Conservation (phyloP, 1,139 yeast genomes). For the Taphrina betulina region DNA sequence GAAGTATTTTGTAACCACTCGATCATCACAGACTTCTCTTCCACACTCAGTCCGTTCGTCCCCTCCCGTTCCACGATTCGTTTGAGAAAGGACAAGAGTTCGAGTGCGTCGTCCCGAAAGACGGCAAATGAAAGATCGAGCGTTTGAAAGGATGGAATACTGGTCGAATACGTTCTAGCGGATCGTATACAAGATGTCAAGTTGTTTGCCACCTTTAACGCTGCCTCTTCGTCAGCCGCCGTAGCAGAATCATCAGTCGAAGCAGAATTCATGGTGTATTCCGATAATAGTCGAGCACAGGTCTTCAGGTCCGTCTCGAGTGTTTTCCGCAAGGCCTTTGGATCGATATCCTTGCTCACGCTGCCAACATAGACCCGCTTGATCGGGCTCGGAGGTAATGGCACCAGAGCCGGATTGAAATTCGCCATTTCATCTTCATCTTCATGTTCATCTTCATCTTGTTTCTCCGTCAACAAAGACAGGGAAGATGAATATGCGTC, state of each 20-base stretch:
- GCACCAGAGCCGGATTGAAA: slow-evolving; percentile 12
- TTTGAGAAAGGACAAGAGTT: neutral
- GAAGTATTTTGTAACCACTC: slow-evolving; percentile 1
- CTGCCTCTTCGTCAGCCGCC: neutral
- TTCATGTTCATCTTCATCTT: neutral
- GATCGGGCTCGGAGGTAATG: slow-evolving; percentile 20
- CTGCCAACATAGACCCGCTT: neutral
- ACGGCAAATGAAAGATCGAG: neutral
- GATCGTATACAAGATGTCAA: slow-evolving; percentile 9
- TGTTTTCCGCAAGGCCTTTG: neutral
- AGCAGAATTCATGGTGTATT: neutral
- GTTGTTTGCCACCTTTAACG: neutral
- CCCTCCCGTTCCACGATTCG: neutral
- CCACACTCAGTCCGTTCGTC: neutral
- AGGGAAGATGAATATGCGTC: neutral
- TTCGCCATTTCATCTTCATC: neutral
- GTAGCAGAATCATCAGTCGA: neutral
- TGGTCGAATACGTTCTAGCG: slow-evolving; percentile 19
- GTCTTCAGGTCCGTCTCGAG: neutral
- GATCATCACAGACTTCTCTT: neutral
- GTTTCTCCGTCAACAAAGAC: neutral
- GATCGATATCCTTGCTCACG: slow-evolving; percentile 25
- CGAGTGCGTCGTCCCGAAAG: slow-evolving; percentile 27
- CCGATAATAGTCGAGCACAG: neutral
- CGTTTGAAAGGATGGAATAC: slow-evolving; percentile 4